These are phyloP conservation scores for Volvox carteri DNA, from an alignment of 163 green algal species.

Conservation along the genomic window DNA sequence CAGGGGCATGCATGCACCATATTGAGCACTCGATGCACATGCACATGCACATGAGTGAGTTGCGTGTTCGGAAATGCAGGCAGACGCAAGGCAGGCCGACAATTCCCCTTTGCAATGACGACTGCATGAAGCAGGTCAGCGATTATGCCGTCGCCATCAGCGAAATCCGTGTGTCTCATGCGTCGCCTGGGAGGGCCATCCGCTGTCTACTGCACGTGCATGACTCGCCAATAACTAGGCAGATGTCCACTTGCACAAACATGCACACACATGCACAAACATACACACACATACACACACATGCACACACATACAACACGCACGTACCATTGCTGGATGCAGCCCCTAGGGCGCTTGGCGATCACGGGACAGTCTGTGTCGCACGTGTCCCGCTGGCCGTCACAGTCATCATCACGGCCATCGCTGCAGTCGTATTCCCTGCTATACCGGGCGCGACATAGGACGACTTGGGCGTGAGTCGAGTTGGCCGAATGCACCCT, in stretches of 20 bases:
- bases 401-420: constrained; percentile 7
- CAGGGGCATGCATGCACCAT: neutral
- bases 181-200: too few species aligned
- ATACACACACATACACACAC: neutral
- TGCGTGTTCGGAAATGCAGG: too few species aligned
- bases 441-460: neutral
- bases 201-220: neutral
- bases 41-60: neutral
- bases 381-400: neutral
- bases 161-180: too few species aligned
- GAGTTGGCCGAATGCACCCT: neutral
- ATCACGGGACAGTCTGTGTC: neutral
- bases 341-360: neutral
- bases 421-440: neutral
- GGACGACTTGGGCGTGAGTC: neutral
- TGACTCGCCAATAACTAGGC: neutral
- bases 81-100: neutral
- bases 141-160: too few species aligned
- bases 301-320: neutral
- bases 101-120: too few species aligned
- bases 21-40: neutral
- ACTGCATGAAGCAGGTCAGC: too few species aligned
- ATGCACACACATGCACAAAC: neutral
- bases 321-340: neutral
- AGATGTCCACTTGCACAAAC: neutral